Evolutionary conservation across 208 protist species (phyloP).

Genomic region (Acanthamoeba triangularis): DNA sequence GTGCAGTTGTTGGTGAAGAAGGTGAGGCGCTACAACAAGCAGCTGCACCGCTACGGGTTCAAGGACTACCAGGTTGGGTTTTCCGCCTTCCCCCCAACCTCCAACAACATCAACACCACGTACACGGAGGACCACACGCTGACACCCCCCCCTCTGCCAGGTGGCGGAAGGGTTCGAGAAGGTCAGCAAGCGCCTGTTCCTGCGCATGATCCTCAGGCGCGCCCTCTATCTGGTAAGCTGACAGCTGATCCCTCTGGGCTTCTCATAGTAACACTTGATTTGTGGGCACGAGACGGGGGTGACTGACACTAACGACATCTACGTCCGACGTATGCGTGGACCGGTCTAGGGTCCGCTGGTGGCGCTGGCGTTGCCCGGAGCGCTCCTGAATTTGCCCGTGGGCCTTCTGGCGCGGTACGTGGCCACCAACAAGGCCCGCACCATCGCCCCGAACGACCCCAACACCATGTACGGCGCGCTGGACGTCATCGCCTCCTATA

Average conservation of each 20-base stretch:
- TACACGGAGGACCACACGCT: too few relatives aligned
- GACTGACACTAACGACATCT: background rate
- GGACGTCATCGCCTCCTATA: constrained; percentile 46
- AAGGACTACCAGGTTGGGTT: constrained; percentile 65
- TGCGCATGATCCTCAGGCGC: constrained; percentile 1
- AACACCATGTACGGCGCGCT: constrained; percentile 10
- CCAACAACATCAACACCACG: too few relatives aligned
- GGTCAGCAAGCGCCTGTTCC: constrained; percentile 31
- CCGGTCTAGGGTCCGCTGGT: background rate
- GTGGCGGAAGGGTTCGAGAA: constrained; percentile 1
- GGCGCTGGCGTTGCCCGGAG: constrained; percentile 1
- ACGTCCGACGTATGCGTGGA: background rate
- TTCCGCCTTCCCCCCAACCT: too few relatives aligned
- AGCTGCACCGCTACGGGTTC: constrained; percentile 12
- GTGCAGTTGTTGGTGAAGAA: background rate
- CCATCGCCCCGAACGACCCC: constrained; percentile 23
- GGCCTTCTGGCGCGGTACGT: background rate
- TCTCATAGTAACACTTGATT: background rate
- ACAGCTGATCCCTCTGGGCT: background rate
- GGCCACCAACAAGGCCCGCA: background rate
- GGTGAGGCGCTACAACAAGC: background rate
- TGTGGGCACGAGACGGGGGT: background rate
- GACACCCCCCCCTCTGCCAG: background rate
- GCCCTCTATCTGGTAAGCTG: background rate
- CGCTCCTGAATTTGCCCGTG: background rate